These are phyloP conservation scores for Naematelia encephala DNA, from an alignment of 768 basidiomycete genomes.

Conservation along the genomic window DNA sequence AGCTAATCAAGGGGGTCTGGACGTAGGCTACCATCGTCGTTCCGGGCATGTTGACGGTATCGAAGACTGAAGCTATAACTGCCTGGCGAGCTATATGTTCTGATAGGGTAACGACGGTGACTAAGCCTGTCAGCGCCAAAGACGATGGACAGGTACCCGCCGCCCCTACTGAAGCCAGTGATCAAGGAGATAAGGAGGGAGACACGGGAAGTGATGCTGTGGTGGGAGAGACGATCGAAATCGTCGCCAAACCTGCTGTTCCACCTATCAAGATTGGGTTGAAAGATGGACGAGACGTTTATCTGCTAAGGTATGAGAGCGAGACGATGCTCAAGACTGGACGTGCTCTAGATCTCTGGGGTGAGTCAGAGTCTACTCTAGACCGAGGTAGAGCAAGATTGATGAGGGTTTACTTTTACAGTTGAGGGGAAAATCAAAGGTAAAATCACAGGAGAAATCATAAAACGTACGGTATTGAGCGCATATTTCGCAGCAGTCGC, in stretches of 20 bases:
- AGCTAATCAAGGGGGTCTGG: background rate
- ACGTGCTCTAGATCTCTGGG: constrained; percentile 26
- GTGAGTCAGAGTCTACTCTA: constrained; percentile 10
- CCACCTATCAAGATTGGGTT: constrained; percentile 8
- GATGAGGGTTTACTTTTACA: too few species aligned
- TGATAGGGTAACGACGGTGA: constrained; percentile 5
- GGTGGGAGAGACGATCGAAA: background rate
- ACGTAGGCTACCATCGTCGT: constrained; percentile 52
- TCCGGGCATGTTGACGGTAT: constrained; percentile 53
- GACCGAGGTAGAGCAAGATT: too few species aligned
- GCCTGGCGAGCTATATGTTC: constrained; percentile 48
- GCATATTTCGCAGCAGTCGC: constrained; percentile 53
- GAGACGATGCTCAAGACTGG: constrained; percentile 42
- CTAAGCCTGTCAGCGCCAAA: background rate
- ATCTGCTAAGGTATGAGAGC: constrained; percentile 51
- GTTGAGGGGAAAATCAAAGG: constrained; percentile 49
- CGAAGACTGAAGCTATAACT: constrained; percentile 49
- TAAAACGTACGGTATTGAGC: constrained; percentile 54
- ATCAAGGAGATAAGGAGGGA: background rate
- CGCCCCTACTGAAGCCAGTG: too few species aligned
- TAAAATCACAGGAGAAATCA: constrained; percentile 50
- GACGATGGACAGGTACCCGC: too few species aligned
- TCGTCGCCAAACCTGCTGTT: background rate
- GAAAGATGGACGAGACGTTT: constrained; percentile 52
- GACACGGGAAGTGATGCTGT: background rate